These are phyloP conservation scores for Penicillium ochrochloron DNA, from an alignment of 495 filamentous ascomycete species.

Conservation along the genomic window DNA sequence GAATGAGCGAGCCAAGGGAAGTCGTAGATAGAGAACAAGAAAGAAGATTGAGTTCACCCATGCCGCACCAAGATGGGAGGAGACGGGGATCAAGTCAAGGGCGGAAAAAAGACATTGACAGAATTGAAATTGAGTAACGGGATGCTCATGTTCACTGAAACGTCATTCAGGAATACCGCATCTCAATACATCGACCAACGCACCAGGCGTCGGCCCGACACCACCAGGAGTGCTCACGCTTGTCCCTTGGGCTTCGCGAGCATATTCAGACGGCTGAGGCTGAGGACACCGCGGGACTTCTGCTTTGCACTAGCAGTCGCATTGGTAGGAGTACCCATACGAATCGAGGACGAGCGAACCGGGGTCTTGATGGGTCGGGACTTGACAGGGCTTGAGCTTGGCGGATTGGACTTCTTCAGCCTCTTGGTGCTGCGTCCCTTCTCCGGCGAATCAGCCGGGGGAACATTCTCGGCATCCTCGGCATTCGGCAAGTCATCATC, in stretches of 20 bases:
- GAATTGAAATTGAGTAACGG: slow-evolving; percentile 3
- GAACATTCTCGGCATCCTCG: slow-evolving; percentile 48
- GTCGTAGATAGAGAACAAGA: slow-evolving; percentile 28
- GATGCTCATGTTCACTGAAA: slow-evolving; percentile 10
- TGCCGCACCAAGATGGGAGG: background rate
- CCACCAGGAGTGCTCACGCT: slow-evolving; percentile 19
- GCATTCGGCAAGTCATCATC: slow-evolving; percentile 55
- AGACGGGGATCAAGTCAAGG: slow-evolving; percentile 3
- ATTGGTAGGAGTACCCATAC: slow-evolving; percentile 39
- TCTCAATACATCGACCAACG: slow-evolving; percentile 14
- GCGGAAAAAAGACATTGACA: slow-evolving; percentile 6
- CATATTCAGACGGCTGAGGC: slow-evolving; percentile 55
- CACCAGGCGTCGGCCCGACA: slow-evolving; percentile 20
- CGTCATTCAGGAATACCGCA: slow-evolving; percentile 1
- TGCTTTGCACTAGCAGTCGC: slow-evolving; percentile 33
- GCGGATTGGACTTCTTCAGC: slow-evolving; percentile 43
- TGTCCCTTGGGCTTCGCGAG: slow-evolving; percentile 55
- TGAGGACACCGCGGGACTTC: slow-evolving; percentile 45
- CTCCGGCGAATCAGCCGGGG: slow-evolving; percentile 38
- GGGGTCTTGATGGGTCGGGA: slow-evolving; percentile 39
- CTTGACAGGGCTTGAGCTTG: slow-evolving; percentile 46
- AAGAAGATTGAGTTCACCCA: slow-evolving; percentile 4
- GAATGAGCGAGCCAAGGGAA: slow-evolving; percentile 8
- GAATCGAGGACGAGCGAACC: slow-evolving; percentile 37
- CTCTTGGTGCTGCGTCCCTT: slow-evolving; percentile 51